Evolutionary conservation across 1,284 basidiomycete species (phyloP), one percentile per base, ranked within the genome.

Genomic region (Coniophora puteana): DNA sequence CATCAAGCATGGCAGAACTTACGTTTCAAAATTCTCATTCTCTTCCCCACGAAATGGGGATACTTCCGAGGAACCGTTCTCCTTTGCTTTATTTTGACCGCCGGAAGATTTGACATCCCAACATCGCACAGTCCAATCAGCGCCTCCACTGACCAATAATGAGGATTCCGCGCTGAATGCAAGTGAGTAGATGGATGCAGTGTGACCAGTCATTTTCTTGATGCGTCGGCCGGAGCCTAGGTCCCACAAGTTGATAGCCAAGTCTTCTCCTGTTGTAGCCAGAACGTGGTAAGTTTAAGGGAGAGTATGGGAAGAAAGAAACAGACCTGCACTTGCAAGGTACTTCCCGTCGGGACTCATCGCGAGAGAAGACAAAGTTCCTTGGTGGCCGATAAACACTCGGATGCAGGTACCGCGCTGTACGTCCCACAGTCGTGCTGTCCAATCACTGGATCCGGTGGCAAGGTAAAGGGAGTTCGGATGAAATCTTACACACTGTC

Each of bases 161-260:
- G 82, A 83, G 0, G 93, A 93, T 62, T 98, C 95, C 11, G 85
- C 86, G 47, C 89, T 93, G 65, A 98, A 99, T 1, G 89, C 78
- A 21, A 99, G 75, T 5, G 90, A 90, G 58, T 96, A 88, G 40
- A 99, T 81, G 0, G 92, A 83, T 13, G 86, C 82, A 1, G 79
- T 84, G 62, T 99, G 96, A 0, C 96, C 96, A 14, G 80, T 84
- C 93, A 99, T 97, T 63, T 93, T 94, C 71, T 99, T 99, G 53
- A 99, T 84, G 34, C 92, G 79, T 45, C 86, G 81, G 6, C 94
- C 93, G 18, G 91, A 92, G 2, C 90, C 91, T 35, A 99, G 72
- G 57, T 99, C 95, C 96, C 96, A 99, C 1, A 99, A 68, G 58
- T 89, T 93, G 66, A 99, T 95, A 4, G 87, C 80, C 14, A 90